phyloP scores from a whole-genome alignment of 495 filamentous ascomycete genomes.

The Hypoxylon cercidicola region DNA sequence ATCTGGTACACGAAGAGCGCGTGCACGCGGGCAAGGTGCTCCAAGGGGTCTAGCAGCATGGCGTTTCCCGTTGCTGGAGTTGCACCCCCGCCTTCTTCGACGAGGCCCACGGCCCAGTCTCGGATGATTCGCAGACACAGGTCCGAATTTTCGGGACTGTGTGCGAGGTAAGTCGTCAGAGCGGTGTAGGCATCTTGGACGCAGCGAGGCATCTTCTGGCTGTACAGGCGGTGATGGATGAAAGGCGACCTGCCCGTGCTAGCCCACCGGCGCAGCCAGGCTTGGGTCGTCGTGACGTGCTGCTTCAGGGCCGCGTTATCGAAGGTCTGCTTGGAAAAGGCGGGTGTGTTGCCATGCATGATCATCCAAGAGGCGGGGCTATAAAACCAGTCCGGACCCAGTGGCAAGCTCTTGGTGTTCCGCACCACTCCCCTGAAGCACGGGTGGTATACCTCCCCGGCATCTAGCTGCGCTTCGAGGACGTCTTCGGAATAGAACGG shows the following conservation, averaged over 20 bases:
- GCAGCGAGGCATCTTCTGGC: constrained; percentile 38
- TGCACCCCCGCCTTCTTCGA: constrained; percentile 10
- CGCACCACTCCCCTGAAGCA: constrained; percentile 10
- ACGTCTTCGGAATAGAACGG: constrained; percentile 21
- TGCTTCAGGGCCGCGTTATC: constrained; percentile 26
- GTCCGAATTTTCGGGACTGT: constrained; percentile 29
- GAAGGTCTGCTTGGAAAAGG: constrained; percentile 13
- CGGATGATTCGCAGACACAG: constrained; percentile 43
- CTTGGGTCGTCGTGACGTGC: constrained; percentile 38
- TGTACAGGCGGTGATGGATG: constrained; percentile 53
- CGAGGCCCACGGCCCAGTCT: constrained; percentile 25
- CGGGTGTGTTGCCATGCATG: constrained; percentile 15
- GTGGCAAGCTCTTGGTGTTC: constrained; percentile 6
- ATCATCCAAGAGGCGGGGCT: constrained; percentile 36
- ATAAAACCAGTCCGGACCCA: constrained; percentile 34
- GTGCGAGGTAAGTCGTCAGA: constrained; percentile 42
- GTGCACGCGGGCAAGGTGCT: constrained; percentile 56
- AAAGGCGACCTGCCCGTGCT: constrained; percentile 45
- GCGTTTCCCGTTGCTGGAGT: background rate
- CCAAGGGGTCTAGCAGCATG: constrained; percentile 12
- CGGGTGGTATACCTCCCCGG: constrained; percentile 19
- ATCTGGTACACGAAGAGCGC: constrained; percentile 62
- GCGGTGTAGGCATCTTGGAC: constrained; percentile 46
- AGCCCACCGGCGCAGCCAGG: constrained; percentile 42
- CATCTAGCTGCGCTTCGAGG: background rate